These are phyloP conservation scores for Lathyrus tuberosus DNA, from an alignment of 306 rosid genomes.

Conservation along the genomic window DNA sequence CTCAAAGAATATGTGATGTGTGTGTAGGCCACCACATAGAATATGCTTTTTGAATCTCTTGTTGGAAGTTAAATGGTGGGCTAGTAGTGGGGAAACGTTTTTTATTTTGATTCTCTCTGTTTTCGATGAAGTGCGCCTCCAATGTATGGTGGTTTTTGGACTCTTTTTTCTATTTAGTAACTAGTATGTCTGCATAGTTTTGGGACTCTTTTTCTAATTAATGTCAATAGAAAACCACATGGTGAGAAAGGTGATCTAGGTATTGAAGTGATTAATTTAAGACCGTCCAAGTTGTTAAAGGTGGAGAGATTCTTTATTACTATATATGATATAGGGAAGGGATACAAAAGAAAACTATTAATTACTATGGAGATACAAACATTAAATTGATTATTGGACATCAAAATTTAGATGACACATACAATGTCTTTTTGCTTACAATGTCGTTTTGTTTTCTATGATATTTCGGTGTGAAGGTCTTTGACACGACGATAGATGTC, in stretches of 20 bases:
- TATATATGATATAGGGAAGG: background rate
- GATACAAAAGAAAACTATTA: background rate
- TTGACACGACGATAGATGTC: too few relatives aligned
- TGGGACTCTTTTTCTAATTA: background rate
- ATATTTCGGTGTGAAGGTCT: too few relatives aligned
- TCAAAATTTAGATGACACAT: background rate
- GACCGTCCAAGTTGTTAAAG: constrained; percentile 22
- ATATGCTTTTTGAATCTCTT: constrained; percentile 1
- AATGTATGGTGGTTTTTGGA: background rate
- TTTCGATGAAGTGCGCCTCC: constrained; percentile 18
- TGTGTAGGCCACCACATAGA: constrained; percentile 6
- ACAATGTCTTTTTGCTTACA: too few relatives aligned
- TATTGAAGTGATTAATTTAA: constrained; percentile 22
- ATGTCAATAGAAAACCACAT: constrained; percentile 24
- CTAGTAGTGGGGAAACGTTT: constrained; percentile 12
- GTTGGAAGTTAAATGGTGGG: background rate
- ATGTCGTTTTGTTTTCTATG: too few relatives aligned
- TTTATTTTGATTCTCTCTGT: background rate
- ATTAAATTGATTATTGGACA: background rate
- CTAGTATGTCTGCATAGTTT: background rate
- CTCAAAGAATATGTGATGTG: background rate
- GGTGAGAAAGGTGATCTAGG: background rate
- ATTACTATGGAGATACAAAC: background rate
- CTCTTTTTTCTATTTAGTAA: too few relatives aligned
- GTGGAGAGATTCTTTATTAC: constrained; percentile 13